Evolutionary conservation across 2,329 filamentous ascomycete genomes (phyloP).

Genomic region (Colletotrichum tabaci): DNA sequence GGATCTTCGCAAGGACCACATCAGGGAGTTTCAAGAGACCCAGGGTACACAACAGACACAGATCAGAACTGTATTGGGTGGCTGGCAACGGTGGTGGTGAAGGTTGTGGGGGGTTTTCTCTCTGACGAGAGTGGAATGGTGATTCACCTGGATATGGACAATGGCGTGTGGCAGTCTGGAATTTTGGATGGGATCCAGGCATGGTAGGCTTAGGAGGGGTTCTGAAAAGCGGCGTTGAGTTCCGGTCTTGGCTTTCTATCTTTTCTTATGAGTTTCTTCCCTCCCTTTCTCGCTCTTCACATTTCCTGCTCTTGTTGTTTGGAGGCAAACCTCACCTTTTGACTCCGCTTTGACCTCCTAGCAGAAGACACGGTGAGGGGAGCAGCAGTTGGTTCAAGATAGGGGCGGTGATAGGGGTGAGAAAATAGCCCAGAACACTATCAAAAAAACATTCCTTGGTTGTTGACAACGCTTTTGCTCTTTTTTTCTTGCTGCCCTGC

Average conservation of each 20-base stretch:
- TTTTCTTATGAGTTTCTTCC: background rate
- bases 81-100: background rate
- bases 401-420: background rate
- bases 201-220: slow-evolving; percentile 7
- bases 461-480: slow-evolving; percentile 7
- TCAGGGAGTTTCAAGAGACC: background rate
- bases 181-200: background rate
- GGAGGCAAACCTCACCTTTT: background rate
- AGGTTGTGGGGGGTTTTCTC: background rate
- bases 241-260: slow-evolving; percentile 1
- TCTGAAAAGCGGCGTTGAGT: slow-evolving; percentile 9
- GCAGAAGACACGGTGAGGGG: background rate
- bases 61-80: background rate
- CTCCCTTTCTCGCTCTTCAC: background rate
- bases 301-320: background rate
- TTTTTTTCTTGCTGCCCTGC: background rate
- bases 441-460: slow-evolving; percentile 6
- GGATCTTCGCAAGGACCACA: background rate
- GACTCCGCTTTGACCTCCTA: background rate
- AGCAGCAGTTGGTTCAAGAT: background rate
- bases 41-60: background rate
- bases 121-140: background rate
- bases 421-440: background rate
- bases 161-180: slow-evolving; percentile 2
- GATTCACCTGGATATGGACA: slow-evolving; percentile 6